Conservation (phyloP, 2,329 filamentous ascomycete genomes). For the Aureobasidium pullulans region DNA sequence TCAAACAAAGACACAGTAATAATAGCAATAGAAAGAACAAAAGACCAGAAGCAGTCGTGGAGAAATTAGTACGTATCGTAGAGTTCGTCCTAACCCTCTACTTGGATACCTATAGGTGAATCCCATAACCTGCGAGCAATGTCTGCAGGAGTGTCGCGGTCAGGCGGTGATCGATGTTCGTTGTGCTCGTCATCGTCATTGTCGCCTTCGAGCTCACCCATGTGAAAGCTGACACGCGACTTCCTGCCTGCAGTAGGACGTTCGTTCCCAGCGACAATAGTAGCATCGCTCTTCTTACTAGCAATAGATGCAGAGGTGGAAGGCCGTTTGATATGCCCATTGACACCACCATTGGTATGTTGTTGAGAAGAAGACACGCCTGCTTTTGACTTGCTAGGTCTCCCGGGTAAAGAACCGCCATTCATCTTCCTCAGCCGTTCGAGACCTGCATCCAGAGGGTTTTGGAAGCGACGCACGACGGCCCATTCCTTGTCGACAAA, state of each 20-base stretch:
- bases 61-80: not conserved
- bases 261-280: not conserved
- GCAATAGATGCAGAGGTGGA: not conserved
- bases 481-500: conserved; percentile 65
- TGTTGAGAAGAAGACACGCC: not conserved
- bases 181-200: conserved; percentile 12
- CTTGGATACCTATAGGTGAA: conserved; percentile 13
- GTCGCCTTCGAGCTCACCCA: conserved; percentile 9
- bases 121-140: conserved; percentile 35
- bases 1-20: not conserved
- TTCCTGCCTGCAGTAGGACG: conserved; percentile 18
- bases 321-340: not conserved
- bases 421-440: conserved; percentile 35
- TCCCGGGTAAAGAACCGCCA: conserved; percentile 10
- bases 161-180: conserved; percentile 18
- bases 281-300: conserved; percentile 6
- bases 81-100: conserved; percentile 1
- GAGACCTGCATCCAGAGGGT: conserved; percentile 60
- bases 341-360: conserved; percentile 31
- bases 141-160: conserved; percentile 28
- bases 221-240: conserved; percentile 14
- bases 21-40: not conserved
- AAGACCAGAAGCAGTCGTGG: not conserved
- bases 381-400: conserved; percentile 27
- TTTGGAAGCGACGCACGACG: conserved; percentile 65